Base-by-base conservation (phyloP, 768 basidiomycete genomes). In the Mycena rebaudengoi region DNA sequence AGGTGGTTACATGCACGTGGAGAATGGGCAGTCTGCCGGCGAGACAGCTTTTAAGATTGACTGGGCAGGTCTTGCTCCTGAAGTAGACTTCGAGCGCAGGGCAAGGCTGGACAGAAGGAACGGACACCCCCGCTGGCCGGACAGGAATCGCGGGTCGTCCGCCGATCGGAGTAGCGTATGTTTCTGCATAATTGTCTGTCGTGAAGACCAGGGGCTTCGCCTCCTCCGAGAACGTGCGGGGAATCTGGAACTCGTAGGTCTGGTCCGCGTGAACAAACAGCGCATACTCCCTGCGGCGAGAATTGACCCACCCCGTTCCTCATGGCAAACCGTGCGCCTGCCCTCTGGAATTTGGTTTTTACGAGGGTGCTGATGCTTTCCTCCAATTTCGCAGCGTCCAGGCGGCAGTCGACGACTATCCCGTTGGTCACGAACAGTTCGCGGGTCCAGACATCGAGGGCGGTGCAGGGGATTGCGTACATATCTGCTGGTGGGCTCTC, bases 221-320 rank as follows among this genome's bases (percentile, higher is more conserved):
- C 28, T 29, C 39, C 30, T 40, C 40, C 3, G 35, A 49, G 30
- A 60, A 51, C 11, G 48, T 30, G 49, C 40, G 59, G 20, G 46
- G 57, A 40, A 60, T 60, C n/a, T 60, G 59, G 26, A 43, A 60
- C 41, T 60, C 59, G 50, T 52, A 60, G n/a, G 21, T 44, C 59
- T 60, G 25, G 7, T 30, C n/a, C 14, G 16, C 37, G 26, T 41
- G 37, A 30, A 37, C 21, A 28, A 26, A 33, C 6, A 12, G 46
- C 4, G 18, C 11, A 35, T 41, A 60, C 16, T 39, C 11, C 45
- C 39, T 21, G 37, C 6, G 39, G 40, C 14, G 33, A 45, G 55
- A 29, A 33, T 33, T 18, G 46, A 43, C 58, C 12, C 30, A 50
- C 58, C 58, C 39, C 46, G 14, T 52, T 52, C 50, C 50, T 23